These are phyloP conservation scores for Xylaria longipes DNA, from an alignment of 495 filamentous ascomycete species.

Conservation along the genomic window DNA sequence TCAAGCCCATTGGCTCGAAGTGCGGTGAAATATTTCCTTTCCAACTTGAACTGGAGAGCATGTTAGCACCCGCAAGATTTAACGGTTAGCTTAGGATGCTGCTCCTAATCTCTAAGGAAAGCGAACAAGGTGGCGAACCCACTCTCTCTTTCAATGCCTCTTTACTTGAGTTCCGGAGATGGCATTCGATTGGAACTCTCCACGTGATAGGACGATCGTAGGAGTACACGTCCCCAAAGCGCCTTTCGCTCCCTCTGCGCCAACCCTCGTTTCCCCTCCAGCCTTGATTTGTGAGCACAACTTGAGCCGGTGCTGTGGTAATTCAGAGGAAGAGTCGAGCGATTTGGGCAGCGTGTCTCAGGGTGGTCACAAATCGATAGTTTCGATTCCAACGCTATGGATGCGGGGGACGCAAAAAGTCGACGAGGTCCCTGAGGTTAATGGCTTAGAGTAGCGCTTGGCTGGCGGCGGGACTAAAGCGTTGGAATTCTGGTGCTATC, in stretches of 20 bases:
- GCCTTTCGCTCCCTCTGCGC: neutral
- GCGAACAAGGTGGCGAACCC: neutral
- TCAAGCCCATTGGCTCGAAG: neutral
- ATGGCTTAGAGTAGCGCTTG: constrained; percentile 12
- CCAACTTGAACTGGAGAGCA: constrained; percentile 2
- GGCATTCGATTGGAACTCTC: neutral
- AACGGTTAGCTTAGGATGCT: neutral
- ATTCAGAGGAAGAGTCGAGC: neutral
- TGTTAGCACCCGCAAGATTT: constrained; percentile 11
- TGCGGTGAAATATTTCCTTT: neutral
- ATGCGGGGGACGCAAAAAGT: constrained; percentile 5
- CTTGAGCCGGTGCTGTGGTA: neutral
- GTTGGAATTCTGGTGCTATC: constrained; percentile 4
- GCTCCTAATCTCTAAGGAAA: neutral
- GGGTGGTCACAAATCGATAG: neutral
- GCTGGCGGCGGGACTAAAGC: constrained; percentile 12
- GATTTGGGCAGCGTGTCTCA: constrained; percentile 11
- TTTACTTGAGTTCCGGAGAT: neutral
- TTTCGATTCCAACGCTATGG: neutral
- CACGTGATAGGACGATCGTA: neutral
- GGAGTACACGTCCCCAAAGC: neutral
- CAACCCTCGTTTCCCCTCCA: neutral
- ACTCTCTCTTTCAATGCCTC: neutral
- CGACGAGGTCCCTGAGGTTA: constrained; percentile 2
- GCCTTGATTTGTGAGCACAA: neutral